A percentile compares a stretch with the other conserved stretches of the same genome.
These are phyloP conservation scores for Simplicillium sp. DNA, from an alignment of 2,329 filamentous ascomycete genomes.

Conservation along the genomic window DNA sequence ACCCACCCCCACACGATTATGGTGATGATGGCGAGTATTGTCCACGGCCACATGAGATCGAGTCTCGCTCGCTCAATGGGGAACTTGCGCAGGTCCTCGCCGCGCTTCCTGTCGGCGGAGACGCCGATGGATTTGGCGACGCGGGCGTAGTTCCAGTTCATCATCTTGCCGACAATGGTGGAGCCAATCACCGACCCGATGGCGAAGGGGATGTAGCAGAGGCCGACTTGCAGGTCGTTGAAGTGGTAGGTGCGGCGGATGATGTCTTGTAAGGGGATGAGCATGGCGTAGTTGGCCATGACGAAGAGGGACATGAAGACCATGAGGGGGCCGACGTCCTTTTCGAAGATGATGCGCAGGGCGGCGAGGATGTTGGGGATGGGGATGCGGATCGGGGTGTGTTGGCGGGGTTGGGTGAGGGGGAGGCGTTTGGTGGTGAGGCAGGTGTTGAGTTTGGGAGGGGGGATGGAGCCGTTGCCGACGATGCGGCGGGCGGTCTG, in stretches of 20 bases:
- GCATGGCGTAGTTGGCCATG: too few species aligned
- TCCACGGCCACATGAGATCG: slow-evolving; percentile 38
- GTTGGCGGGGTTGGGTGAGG: too few species aligned
- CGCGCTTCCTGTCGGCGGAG: slow-evolving; percentile 40
- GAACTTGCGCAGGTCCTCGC: slow-evolving; percentile 36
- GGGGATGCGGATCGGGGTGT: too few species aligned
- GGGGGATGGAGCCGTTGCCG: slow-evolving; percentile 23
- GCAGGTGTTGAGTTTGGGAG: too few species aligned
- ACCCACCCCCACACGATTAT: slow-evolving; percentile 45
- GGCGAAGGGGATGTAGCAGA: slow-evolving; percentile 43
- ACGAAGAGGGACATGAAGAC: slow-evolving; percentile 24
- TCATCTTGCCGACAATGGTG: slow-evolving; percentile 37
- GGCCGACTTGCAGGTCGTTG: slow-evolving; percentile 42
- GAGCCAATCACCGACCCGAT: slow-evolving; percentile 37
- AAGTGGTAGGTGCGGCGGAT: slow-evolving; percentile 47
- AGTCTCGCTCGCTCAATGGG: slow-evolving; percentile 42
- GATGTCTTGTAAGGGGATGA: slow-evolving; percentile 16
- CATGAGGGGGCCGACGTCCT: slow-evolving; percentile 22
- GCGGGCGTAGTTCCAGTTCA: slow-evolving; percentile 60
- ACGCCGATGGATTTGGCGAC: slow-evolving; percentile 45
- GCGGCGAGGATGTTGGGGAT: slow-evolving; percentile 29
- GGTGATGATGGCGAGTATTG: slow-evolving; percentile 36
- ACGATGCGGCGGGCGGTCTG: slow-evolving; percentile 29
- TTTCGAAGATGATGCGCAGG: slow-evolving; percentile 28
- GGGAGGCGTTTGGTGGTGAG: too few species aligned